phyloP scores from a whole-genome alignment of 2,329 filamentous ascomycete species.

The Zalaria sp. region DNA sequence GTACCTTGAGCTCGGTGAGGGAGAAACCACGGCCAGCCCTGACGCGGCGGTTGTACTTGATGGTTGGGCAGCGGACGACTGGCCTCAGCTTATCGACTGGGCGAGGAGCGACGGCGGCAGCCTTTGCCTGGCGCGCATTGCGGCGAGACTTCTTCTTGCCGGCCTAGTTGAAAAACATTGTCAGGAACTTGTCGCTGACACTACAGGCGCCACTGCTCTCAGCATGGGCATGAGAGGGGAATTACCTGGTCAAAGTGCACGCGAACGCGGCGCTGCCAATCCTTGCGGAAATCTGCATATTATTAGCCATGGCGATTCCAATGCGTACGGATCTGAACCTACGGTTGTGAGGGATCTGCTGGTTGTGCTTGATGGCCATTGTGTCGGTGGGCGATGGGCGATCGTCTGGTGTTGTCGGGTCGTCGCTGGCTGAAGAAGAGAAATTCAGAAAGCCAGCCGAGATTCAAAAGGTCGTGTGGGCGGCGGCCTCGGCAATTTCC shows the following conservation, averaged over 20 bases:
- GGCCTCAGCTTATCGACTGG: constrained; percentile 95
- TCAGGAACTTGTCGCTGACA: constrained; percentile 21
- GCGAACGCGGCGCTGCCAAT: constrained; percentile 98
- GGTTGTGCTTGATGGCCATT: constrained; percentile 95
- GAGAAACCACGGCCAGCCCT: constrained; percentile 96
- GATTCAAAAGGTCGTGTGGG: too few relatives aligned
- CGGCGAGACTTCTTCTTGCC: constrained; percentile 92
- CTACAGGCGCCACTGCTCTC: constrained; percentile 40
- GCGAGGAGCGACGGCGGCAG: constrained; percentile 85
- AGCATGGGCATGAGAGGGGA: constrained; percentile 32
- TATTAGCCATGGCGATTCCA: constrained; percentile 15
- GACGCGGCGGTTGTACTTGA: constrained; percentile 97
- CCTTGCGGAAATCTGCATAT: constrained; percentile 85
- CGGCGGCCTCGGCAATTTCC: too few relatives aligned
- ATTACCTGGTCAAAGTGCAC: constrained; percentile 99
- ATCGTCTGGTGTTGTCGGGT: not conserved
- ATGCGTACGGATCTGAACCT: constrained; percentile 6
- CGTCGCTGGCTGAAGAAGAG: not conserved
- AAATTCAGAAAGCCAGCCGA: too few relatives aligned
- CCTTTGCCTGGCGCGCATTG: constrained; percentile 85
- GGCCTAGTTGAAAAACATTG: constrained; percentile 45
- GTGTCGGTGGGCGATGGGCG: constrained; percentile 5
- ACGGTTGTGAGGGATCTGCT: constrained; percentile 90
- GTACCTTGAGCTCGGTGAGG: constrained; percentile 93
- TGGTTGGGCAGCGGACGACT: constrained; percentile 89